Conservation (phyloP, 2,329 filamentous ascomycete species). For the Colletotrichum shisoi region DNA sequence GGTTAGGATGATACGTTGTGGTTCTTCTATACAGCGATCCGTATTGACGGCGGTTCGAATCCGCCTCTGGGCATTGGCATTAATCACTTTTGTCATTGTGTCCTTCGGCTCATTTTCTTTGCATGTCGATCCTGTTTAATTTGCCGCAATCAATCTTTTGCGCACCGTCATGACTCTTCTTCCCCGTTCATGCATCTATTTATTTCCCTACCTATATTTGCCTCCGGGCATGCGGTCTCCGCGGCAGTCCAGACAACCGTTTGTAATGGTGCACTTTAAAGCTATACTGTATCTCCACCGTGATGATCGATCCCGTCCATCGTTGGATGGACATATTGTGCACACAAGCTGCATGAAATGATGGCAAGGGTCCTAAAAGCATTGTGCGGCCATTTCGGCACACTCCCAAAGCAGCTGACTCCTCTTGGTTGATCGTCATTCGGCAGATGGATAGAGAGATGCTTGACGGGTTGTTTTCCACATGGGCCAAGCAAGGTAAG, state of each 20-base stretch:
- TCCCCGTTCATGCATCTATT: neutral
- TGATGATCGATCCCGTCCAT: neutral
- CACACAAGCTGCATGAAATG: conserved; percentile 9
- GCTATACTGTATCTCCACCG: neutral
- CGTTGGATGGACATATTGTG: neutral
- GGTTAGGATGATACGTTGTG: conserved; percentile 42
- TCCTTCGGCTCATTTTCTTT: accelerated
- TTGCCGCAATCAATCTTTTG: no score
- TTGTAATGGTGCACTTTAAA: neutral
- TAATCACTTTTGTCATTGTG: neutral
- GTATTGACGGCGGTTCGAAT: conserved; percentile 42
- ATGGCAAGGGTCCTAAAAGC: conserved; percentile 28
- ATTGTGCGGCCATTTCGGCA: conserved; percentile 24
- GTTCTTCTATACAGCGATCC: conserved; percentile 37
- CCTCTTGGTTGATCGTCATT: conserved; percentile 26
- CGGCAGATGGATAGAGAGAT: conserved; percentile 10
- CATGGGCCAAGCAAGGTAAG: neutral
- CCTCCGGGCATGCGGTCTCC: neutral
- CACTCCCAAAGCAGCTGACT: conserved; percentile 25
- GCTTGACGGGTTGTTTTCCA: neutral
- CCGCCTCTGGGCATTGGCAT: conserved; percentile 38
- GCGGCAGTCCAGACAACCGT: neutral
- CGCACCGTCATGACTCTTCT: neutral
- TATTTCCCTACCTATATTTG: neutral
- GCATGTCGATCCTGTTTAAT: neutral